Evolutionary conservation across 2,329 filamentous ascomycete species (phyloP), one percentile per base, ranked within the genome.

Genomic region (Chaetomiaceae sp.): DNA sequence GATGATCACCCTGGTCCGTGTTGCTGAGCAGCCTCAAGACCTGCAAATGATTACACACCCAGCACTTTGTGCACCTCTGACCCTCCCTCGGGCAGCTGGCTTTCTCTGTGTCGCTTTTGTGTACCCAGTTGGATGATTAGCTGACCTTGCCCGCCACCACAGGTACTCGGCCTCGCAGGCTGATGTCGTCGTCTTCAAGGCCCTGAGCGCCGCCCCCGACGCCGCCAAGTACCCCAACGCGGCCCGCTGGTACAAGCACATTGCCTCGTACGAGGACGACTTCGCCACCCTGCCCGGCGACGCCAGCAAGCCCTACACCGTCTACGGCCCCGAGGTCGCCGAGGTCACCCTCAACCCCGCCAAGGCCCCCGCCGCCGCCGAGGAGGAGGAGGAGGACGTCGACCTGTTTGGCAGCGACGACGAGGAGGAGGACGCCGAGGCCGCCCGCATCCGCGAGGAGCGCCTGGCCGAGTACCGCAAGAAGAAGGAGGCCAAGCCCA

Each of bases 241-340:
- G 69, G 90, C 89, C 71, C 88, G 94, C 75, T 99, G 94, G 94
- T 96, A 96, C 85, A 96, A 95, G 84, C 92, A 99, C 84, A 89
- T 96, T 71, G 84, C 88, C 73, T 88, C 88, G 66, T 96, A 89
- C 79, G 86, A 95, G 82, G 81, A 87, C 64, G 92, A 97, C 75
- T 97, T 97, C 80, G 80, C 87, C 68, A 88, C 85, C 62, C 88
- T 99, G 48, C 83, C 90, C 55, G 94, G 94, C 74, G 92, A 97
- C 77, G 83, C 91, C 66, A 87, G 88, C 73, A 91, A 94, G 81
- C 80, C 87, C 64, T 89, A 87, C 80, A 91, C 88, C 67, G 82
- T 86, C 71, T 97, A 97, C 78, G 94, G 94, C 68, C 94, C 94
- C 61, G 91, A 95, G 67, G 79, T 77, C 60, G 74, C 78, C 59